Evolutionary conservation across 495 filamentous ascomycete genomes (phyloP).

Genomic region (Lasiosphaeriaceae sp.): DNA sequence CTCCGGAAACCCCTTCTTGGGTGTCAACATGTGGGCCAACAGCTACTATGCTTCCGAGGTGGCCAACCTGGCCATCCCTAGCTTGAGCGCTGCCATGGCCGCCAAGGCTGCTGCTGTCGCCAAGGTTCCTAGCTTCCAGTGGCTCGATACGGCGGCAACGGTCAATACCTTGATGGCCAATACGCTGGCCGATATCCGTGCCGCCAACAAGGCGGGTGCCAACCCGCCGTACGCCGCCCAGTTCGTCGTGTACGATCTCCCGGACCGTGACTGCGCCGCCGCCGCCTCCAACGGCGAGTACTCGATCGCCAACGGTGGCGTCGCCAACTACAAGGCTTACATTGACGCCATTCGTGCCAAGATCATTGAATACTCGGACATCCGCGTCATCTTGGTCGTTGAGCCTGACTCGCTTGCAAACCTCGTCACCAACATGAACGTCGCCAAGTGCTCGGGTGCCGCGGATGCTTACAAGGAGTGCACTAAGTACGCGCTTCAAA

Average conservation of each 20-base stretch:
- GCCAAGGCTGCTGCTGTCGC: slow-evolving; percentile 53
- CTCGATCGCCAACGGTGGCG: slow-evolving; percentile 49
- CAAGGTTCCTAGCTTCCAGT: slow-evolving; percentile 67
- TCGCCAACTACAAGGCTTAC: slow-evolving; percentile 66
- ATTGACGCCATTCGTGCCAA: slow-evolving; percentile 63
- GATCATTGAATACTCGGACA: slow-evolving; percentile 51
- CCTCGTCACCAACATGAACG: slow-evolving; percentile 69
- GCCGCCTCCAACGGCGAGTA: slow-evolving; percentile 74
- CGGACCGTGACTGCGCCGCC: slow-evolving; percentile 74
- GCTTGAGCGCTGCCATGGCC: slow-evolving; percentile 34
- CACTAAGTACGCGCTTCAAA: slow-evolving; percentile 64
- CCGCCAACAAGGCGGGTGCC: slow-evolving; percentile 51
- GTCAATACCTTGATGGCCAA: slow-evolving; percentile 52
- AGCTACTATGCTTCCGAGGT: slow-evolving; percentile 57
- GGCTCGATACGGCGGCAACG: slow-evolving; percentile 60
- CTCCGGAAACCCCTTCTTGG: slow-evolving; percentile 51
- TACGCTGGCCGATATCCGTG: slow-evolving; percentile 51
- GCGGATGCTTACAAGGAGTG: slow-evolving; percentile 61
- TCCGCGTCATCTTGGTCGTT: slow-evolving; percentile 51
- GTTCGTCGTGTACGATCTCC: slow-evolving; percentile 72
- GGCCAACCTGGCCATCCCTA: slow-evolving; percentile 47
- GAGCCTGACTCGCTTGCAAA: slow-evolving; percentile 81
- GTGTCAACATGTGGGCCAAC: slow-evolving; percentile 54
- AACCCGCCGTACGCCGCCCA: slow-evolving; percentile 31
- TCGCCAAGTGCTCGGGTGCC: slow-evolving; percentile 61